Base-by-base conservation (phyloP, 768 basidiomycete genomes). In the Leccinum truebloodii region DNA sequence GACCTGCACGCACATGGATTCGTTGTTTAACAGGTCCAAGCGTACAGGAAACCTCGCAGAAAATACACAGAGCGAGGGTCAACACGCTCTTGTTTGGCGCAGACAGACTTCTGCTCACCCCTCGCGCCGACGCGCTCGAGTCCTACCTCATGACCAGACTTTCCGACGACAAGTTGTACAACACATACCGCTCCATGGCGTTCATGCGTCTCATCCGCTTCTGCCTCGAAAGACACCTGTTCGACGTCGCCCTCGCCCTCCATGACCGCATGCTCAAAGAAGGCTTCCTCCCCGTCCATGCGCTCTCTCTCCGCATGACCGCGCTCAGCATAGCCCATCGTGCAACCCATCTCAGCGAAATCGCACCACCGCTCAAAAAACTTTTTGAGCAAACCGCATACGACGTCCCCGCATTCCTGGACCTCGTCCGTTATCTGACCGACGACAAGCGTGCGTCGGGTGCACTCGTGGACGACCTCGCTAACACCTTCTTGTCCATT, bases 201-300 rank as follows among this genome's bases (percentile, higher is more conserved):
- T 83, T 76, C 62, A 76, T 79, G 60, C 72, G 70, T 20, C 65
- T 77, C 51, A 77, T 83, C 22, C 63, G 71, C 8, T 71, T 77
- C 20, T 78, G 84, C 52, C 66, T 86, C 24, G 69, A 77, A 18
- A 64, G 76, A 41, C 73, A 74, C 1, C 58, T 70, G 8, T 77
- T 79, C 55, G 64, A 66, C 13, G 70, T 76, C 35, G 83, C 85
- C 0, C 65, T 76, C 18, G 60, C 67, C 3, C 68, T 84, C 12
- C 78, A 82, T 64, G 64, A 73, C 8, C 74, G 76, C 18, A 81
- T 86, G 79, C 61, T 67, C 20, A 65, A 71, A 1, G 75, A 78
- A 18, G 77, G 78, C 9, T 73, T 82, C 46, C 54, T 77, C 2
- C 74, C 79, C 1, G 66, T 77, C 14, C 59, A 72, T 7, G 57